Evolutionary conservation across 352 stramenopile species (phyloP), one percentile per base, ranked within the genome.

Genomic region (Hyaloperonospora brassicae): DNA sequence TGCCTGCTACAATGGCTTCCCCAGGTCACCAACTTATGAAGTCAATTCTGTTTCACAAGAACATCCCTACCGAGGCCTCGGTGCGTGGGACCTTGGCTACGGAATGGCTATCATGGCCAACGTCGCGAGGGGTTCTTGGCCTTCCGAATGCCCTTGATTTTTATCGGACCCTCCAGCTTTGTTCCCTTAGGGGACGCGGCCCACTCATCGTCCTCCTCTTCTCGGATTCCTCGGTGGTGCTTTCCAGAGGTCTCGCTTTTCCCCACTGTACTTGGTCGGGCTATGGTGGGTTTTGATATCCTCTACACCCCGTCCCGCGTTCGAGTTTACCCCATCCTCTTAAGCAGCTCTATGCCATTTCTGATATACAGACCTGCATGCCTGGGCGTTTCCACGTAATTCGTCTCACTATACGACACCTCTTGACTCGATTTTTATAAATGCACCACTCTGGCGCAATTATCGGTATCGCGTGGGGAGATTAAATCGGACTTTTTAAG

Each of bases 41-140:
- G 30, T 40, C 35, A 0, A 54, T 62, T 11, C 44, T 57, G 0
- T 54, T 61, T 31, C 55, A 61, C 13, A 51, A 52, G 25, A 17
- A 38, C 0, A 47, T 56, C 10, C 51, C 47, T 42, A 14, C 10
- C 10, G 36, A 42, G 3, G 36, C 21, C 3, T 22, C 14, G 21
- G 14, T 42, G 14, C 36, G 36, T n/a, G 44, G 46, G 0, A 12
- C 47, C 0, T 45, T 61, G 13, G 12, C 38, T 0, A 13, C 47
- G 24, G 41, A 61, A 30, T 61, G 54, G 54, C 6, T 61, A 10
- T 55, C 54, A 14, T 47, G 11, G n/a, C 54, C 54, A 10, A 41
- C 40, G 10, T 52, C 54, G 1, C n/a, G 47, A 25, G 54, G 54
- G 5, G 54, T 46, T 0, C 23, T 61, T 1, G 54, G 47, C 0